phyloP scores from a whole-genome alignment of 441 rosid species.

The Gossypium gossypioides region DNA sequence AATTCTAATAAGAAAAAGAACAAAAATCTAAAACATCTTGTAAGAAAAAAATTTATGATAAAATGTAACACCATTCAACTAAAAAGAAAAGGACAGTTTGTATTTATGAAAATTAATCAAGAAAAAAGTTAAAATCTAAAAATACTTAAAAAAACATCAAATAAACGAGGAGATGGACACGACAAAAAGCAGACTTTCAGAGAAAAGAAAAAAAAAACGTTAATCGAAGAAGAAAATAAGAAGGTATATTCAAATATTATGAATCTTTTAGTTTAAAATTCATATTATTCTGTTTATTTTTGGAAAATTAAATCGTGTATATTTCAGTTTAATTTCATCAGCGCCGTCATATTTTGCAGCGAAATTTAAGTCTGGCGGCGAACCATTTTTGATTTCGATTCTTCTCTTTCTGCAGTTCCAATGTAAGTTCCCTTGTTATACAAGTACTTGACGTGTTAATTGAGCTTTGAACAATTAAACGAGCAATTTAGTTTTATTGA shows the following conservation, averaged over 20 bases:
- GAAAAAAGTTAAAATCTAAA: too few species aligned
- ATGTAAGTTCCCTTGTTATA: background rate
- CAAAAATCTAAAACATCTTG: background rate
- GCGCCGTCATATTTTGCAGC: slow-evolving; percentile 1
- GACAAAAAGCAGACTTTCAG: too few species aligned
- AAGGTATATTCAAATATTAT: slow-evolving; percentile 8
- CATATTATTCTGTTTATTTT: background rate
- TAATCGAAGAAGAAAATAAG: slow-evolving; percentile 2
- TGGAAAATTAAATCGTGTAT: background rate
- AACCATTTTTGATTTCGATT: background rate
- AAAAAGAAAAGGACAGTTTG: too few species aligned
- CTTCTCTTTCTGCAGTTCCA: background rate
- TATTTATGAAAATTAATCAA: too few species aligned
- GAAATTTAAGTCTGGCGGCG: background rate
- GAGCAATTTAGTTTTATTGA: slow-evolving; percentile 1
- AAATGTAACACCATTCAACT: too few species aligned
- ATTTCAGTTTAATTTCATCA: background rate
- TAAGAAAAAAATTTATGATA: too few species aligned
- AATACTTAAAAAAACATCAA: too few species aligned
- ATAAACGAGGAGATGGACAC: too few species aligned
- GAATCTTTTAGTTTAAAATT: background rate
- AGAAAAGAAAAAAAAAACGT: background rate
- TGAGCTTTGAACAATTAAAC: background rate
- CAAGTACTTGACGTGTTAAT: background rate
- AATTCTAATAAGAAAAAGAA: background rate